Evolutionary conservation across 164 flowering plant genomes (phyloP), one percentile per base, ranked within the genome.

Genomic region (Berberis thunbergii): DNA sequence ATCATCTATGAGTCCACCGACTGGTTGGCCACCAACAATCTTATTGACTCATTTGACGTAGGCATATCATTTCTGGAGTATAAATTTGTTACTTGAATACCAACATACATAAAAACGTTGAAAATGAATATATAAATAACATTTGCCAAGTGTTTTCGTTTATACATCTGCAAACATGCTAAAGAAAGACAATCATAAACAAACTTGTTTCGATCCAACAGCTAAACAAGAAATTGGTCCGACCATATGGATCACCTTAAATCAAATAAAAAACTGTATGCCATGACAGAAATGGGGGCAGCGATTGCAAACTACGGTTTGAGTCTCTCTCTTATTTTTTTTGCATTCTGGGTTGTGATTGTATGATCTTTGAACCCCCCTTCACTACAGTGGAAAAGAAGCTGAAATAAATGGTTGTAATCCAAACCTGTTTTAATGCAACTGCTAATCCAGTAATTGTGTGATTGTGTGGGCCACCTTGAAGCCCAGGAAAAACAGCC

Each of bases 391-490:
- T 52, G 3, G 54, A 52, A 48, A 52, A 50, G n/a, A 52, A 52
- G 54, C 10, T 52, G 4, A 52, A 12, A 52, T 26, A 46, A 46
- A 5, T 8, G 49, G 49, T 46, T 46, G 5, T 26, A 6, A 10
- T 7, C n/a, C 54, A 52, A 7, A 90, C 98, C 95, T 94, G 99
- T 72, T 95, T 95, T 77, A 95, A 64, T 13, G 98, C 98, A 69
- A 91, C 99, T 54, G 99, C 99, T 75, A 95, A 78, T 39, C 97
- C 99, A 67, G 97, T 46, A 64, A 95, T 95, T 41, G 99, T 95
- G 80, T 95, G 99, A 73, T 95, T 95, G 77, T 95, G 99, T 0
- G 99, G 99, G 49, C 99, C 99, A 52, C 99, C 99, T 84, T 95
- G 99, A 75, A 95, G 97, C 66, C 99, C 98, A 66, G 99, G 98